Percentiles rank a stretch among this genome's conserved stretches.
phyloP scores from a whole-genome alignment of 1,284 basidiomycete species.

The Omphalotus olearius region DNA sequence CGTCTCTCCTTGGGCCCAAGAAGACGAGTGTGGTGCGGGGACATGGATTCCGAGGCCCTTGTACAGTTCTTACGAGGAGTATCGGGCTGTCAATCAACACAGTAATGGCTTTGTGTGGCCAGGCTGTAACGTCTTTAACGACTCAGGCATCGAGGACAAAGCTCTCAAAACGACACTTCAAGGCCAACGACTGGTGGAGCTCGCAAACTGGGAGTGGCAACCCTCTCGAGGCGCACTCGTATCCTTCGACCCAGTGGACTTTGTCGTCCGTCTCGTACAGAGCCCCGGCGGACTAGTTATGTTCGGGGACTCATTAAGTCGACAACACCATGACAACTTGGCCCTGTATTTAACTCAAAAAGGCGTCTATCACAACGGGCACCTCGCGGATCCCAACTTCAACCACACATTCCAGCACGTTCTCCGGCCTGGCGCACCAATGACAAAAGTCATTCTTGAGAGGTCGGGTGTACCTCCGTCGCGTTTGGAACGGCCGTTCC shows the following conservation, averaged over 20 bases:
- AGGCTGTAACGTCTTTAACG: too few relatives aligned
- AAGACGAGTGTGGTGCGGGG: constrained; percentile 1
- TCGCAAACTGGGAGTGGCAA: constrained; percentile 9
- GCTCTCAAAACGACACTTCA: constrained; percentile 5
- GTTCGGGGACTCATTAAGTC: background rate
- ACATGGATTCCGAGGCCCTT: constrained; percentile 1
- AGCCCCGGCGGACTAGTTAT: constrained; percentile 11
- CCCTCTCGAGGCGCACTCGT: constrained; percentile 7
- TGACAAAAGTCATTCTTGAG: constrained; percentile 6
- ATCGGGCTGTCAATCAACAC: too few relatives aligned
- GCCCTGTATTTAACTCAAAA: background rate
- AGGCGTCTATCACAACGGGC: background rate
- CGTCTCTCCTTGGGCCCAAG: too few relatives aligned
- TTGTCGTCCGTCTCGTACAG: constrained; percentile 10
- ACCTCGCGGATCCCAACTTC: background rate
- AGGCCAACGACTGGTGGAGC: constrained; percentile 5
- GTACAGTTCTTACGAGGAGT: background rate
- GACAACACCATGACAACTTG: too few relatives aligned
- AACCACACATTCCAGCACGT: constrained; percentile 6
- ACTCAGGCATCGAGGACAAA: background rate
- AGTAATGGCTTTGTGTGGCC: too few relatives aligned
- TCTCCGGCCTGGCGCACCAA: background rate
- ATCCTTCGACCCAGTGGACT: constrained; percentile 10
- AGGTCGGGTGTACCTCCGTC: constrained; percentile 10
- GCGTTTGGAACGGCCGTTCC: constrained; percentile 10